Conservation (phyloP, 1,139 yeast species). For the Nakaseomyces kungkrabaensis region DNA sequence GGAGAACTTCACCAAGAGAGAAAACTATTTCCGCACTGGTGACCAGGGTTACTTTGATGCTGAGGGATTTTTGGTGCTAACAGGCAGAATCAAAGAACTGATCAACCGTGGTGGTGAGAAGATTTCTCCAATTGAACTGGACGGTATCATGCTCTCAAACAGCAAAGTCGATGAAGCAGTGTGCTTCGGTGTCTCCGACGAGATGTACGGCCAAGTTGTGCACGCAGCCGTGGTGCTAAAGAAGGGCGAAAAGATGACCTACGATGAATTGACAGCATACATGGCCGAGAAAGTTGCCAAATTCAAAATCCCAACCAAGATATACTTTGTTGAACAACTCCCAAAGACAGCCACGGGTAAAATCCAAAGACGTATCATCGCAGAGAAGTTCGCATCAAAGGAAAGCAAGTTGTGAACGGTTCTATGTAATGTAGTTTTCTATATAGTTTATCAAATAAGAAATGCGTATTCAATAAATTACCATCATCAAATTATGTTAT, state of each 20-base stretch:
- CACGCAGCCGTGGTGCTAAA: slow-evolving; percentile 54
- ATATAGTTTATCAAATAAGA: no score
- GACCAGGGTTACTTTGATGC: slow-evolving; percentile 55
- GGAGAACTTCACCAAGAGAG: slow-evolving; percentile 46
- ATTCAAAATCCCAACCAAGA: slow-evolving; percentile 48
- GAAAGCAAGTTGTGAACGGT: slow-evolving; percentile 2
- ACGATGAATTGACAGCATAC: slow-evolving; percentile 38
- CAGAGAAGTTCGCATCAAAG: slow-evolving; percentile 31
- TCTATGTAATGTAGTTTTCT: no score
- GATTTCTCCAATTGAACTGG: slow-evolving; percentile 58
- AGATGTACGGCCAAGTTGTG: slow-evolving; percentile 55
- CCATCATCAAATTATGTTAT: no score
- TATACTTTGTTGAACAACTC: slow-evolving; percentile 47
- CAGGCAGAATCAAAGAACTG: slow-evolving; percentile 59
- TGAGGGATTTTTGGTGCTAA: slow-evolving; percentile 48
- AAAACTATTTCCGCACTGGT: slow-evolving; percentile 59
- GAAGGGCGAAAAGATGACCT: slow-evolving; percentile 31
- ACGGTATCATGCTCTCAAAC: slow-evolving; percentile 44
- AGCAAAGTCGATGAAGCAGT: slow-evolving; percentile 59
- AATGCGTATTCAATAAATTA: no score
- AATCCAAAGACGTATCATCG: slow-evolving; percentile 54
- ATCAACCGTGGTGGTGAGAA: slow-evolving; percentile 66
- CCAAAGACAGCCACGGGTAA: slow-evolving; percentile 70
- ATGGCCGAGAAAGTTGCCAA: slow-evolving; percentile 38
- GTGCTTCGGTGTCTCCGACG: slow-evolving; percentile 53